phyloP scores from a whole-genome alignment of 331 rosid species.

The Prunus yedoensis region DNA sequence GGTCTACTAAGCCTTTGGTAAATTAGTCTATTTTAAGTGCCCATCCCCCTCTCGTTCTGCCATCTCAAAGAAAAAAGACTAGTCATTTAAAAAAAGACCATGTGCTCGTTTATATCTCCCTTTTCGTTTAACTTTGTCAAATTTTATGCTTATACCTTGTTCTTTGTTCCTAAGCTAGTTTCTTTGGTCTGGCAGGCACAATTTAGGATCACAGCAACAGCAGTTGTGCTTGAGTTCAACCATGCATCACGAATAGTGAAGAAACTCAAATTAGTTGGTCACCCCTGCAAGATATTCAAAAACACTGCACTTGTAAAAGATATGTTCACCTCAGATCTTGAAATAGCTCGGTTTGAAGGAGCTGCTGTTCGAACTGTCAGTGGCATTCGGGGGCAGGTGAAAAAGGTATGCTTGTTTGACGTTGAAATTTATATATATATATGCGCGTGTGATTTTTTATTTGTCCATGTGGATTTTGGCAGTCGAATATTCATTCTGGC shows the following conservation, averaged over 20 bases:
- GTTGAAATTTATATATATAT: background rate
- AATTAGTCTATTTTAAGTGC: background rate
- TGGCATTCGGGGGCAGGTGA: slow-evolving; percentile 91
- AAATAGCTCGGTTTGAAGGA: slow-evolving; percentile 93
- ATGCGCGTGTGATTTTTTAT: background rate
- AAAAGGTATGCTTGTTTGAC: slow-evolving; percentile 64
- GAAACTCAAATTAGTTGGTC: slow-evolving; percentile 91
- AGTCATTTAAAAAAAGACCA: background rate
- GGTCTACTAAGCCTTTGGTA: background rate
- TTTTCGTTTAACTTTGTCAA: background rate
- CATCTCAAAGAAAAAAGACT: background rate
- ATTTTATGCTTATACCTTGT: slow-evolving; percentile 2
- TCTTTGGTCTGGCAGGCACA: slow-evolving; percentile 52
- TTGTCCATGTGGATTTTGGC: slow-evolving; percentile 5
- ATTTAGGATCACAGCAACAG: slow-evolving; percentile 93
- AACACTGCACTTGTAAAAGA: slow-evolving; percentile 88
- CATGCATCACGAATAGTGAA: slow-evolving; percentile 76
- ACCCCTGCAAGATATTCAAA: slow-evolving; percentile 92
- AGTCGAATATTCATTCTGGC: slow-evolving; percentile 1
- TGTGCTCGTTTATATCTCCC: background rate
- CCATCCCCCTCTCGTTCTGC: background rate
- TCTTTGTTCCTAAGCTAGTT: slow-evolving; percentile 22
- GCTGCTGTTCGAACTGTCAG: slow-evolving; percentile 90
- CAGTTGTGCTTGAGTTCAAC: slow-evolving; percentile 81
- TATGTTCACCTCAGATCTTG: slow-evolving; percentile 94